A percentile compares a stretch with the other conserved stretches of the same genome.
Conservation (phyloP, 73 alveolate species). For the Uronychia setigera region DNA sequence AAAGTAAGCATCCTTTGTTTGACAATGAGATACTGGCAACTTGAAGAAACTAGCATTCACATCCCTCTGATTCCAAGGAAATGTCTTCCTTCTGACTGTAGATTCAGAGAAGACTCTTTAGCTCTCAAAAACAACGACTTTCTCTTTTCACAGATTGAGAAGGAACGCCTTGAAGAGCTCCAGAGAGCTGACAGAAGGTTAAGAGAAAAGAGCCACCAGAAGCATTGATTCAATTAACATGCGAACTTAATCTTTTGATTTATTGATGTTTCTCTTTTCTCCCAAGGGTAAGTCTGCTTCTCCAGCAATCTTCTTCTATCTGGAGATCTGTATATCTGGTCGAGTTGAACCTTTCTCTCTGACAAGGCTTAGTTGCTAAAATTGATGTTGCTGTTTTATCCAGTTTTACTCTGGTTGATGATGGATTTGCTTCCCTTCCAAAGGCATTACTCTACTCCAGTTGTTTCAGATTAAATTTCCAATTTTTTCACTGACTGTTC, state of each 20-base stretch:
- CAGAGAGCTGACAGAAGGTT: slow-evolving; percentile 57
- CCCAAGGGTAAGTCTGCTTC: not conserved
- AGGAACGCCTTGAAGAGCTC: slow-evolving; percentile 59
- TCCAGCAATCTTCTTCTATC: not conserved
- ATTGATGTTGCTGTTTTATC: no score
- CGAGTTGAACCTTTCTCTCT: no score
- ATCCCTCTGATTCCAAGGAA: slow-evolving; percentile 28
- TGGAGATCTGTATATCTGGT: no score
- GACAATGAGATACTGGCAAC: slow-evolving; percentile 34
- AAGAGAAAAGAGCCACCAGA: slow-evolving; percentile 43
- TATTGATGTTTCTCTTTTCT: not conserved
- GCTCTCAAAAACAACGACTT: slow-evolving; percentile 43
- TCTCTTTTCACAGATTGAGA: slow-evolving; percentile 24
- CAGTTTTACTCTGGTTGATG: no score
- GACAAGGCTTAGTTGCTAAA: no score
- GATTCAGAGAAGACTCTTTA: slow-evolving; percentile 56
- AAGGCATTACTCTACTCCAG: no score
- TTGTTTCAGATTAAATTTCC: no score
- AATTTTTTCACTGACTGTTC: no score
- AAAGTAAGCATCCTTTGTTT: not conserved
- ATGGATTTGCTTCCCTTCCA: no score
- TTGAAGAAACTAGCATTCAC: slow-evolving; percentile 37
- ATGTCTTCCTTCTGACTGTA: slow-evolving; percentile 60
- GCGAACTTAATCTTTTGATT: not conserved
- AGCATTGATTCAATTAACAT: no score